Percentiles rank a stretch among this genome's conserved stretches.
Evolutionary conservation across 805 yeast genomes (phyloP).

Genomic region (Candida broadrunensis): DNA sequence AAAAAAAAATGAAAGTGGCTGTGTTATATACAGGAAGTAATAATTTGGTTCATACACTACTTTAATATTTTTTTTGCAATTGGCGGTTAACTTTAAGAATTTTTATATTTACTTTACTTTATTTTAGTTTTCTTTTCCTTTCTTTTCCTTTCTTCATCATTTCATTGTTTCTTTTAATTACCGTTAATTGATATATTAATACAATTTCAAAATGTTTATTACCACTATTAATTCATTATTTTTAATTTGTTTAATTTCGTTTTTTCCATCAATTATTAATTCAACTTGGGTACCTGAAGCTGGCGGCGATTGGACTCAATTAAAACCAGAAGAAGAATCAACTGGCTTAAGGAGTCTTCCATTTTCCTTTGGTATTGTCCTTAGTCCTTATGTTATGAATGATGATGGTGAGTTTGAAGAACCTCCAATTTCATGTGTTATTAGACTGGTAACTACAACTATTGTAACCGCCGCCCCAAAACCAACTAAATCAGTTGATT

Average conservation of each 20-base stretch:
- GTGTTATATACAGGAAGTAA: too few relatives aligned
- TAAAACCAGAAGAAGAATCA: conserved; percentile 18
- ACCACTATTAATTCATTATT: too few relatives aligned
- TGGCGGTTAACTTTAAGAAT: neutral
- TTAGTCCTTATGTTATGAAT: conserved; percentile 21
- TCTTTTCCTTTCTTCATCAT: neutral
- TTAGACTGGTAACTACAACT: conserved; percentile 11
- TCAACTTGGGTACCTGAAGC: conserved; percentile 20
- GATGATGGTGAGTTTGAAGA: conserved; percentile 17
- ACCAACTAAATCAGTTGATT: conserved; percentile 18
- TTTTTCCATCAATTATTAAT: too few relatives aligned
- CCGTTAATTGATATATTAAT: too few relatives aligned
- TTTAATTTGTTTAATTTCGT: too few relatives aligned
- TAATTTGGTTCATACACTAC: too few relatives aligned
- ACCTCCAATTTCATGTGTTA: conserved; percentile 11
- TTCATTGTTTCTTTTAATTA: too few relatives aligned
- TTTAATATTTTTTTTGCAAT: neutral
- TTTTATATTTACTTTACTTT: neutral
- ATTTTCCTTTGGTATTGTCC: conserved; percentile 34
- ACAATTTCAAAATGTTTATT: too few relatives aligned
- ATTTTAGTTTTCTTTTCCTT: neutral
- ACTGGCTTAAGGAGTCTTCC: conserved; percentile 26
- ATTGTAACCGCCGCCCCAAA: conserved; percentile 16
- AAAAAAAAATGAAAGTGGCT: too few relatives aligned
- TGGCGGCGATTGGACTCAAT: conserved; percentile 35